phyloP scores from a whole-genome alignment of 2,329 filamentous ascomycete genomes.

The Colletotrichum magnum region DNA sequence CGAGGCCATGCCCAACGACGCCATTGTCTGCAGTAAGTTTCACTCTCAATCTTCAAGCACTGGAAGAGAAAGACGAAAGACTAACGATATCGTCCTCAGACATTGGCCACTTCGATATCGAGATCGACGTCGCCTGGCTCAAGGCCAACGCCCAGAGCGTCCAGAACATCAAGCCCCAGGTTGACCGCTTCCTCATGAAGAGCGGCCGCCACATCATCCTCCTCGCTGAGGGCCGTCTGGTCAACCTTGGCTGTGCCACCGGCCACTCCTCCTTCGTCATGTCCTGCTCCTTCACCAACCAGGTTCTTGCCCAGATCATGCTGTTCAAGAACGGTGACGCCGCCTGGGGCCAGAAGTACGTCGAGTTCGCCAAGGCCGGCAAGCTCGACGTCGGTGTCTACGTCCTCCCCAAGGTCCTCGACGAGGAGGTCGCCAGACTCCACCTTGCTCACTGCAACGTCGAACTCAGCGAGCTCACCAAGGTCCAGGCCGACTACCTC shows the following conservation, averaged over 20 bases:
- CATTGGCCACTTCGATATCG: conserved; percentile 99
- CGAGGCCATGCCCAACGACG: conserved; percentile 95
- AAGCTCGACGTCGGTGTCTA: conserved; percentile 95
- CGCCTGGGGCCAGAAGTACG: conserved; percentile 92
- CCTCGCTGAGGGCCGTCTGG: conserved; percentile 96
- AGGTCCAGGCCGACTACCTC: conserved; percentile 95
- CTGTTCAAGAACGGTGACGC: conserved; percentile 93
- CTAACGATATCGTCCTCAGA: conserved; percentile 61
- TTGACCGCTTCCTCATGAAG: conserved; percentile 96
- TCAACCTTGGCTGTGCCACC: conserved; percentile 99
- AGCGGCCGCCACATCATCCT: conserved; percentile 98
- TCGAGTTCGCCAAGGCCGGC: conserved; percentile 93
- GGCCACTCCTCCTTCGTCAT: conserved; percentile 99
- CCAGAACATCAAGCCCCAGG: conserved; percentile 99
- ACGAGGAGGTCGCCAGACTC: conserved; percentile 97
- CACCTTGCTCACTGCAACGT: conserved; percentile 95
- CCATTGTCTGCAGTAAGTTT: conserved; percentile 93
- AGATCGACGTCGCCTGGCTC: conserved; percentile 99
- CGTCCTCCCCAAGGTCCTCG: conserved; percentile 97
- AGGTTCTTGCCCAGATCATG: conserved; percentile 99
- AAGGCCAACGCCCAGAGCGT: conserved; percentile 95
- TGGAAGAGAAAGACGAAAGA: not conserved
- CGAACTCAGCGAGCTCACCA: conserved; percentile 89
- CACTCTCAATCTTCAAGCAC: not conserved
- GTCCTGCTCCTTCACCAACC: conserved; percentile 99